Evolutionary conservation across 108 stramenopile species (phyloP), one percentile per base, ranked within the genome.

Genomic region (Discostella stelligeroides): DNA sequence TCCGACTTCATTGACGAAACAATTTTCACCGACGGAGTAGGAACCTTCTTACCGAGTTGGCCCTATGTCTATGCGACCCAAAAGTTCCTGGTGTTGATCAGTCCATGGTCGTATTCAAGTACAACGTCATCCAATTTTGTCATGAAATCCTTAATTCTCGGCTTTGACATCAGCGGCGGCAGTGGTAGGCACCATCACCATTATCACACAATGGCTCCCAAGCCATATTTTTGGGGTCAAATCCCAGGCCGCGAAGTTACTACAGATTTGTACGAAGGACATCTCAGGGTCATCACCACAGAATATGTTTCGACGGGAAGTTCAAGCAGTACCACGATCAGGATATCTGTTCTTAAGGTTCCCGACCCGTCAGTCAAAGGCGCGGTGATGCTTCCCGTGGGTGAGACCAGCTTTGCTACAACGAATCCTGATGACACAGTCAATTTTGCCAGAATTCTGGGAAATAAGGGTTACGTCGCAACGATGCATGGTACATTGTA

Each of bases 401-500:
- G 81, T 28, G 43, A 54, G 51, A 78, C 72, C 18, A 42, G 25
- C 11, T 72, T 68, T 58, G 72, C 3, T 3, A 3, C 79, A 20
- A 48, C 61, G 12, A 66, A n/a, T n/a, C n/a, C n/a, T n/a, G n/a
- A 74, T 14, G 81, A 82, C 60, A 14, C 27, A 12, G 73, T 82
- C 11, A 62, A 41, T 30, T 60, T 66, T 8, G 76, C 68, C 27
- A 43, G 81, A 29, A 79, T 72, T 45, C 68, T 62, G 10, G 77
- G 73, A 9, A 57, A 71, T 18, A 73, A 55, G 46, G 76, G 42
- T 7, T 82, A 71, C 21, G 55, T 82, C 7, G 81, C 74, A 2
- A 82, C 81, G 6, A 74, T 78, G 12, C 66, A 69, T 12, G 81
- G 78, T 63, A 76, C 81, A 0, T 74, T 79, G 23, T 54, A 68